Base-by-base conservation (phyloP, 768 basidiomycete species). In the Suillus hirtellus region DNA sequence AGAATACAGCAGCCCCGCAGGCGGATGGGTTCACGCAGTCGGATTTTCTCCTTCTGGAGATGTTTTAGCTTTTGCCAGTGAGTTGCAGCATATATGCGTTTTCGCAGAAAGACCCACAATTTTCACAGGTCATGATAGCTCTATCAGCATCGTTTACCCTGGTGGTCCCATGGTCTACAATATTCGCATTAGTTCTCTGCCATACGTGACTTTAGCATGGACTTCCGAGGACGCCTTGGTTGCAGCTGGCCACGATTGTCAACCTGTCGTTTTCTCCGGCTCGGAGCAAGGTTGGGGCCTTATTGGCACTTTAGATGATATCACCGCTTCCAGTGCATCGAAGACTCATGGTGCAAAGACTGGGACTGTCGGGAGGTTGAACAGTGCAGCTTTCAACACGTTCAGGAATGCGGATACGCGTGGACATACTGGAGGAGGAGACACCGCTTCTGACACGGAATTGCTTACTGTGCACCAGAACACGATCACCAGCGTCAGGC, bases 11-110 rank as follows among this genome's bases (percentile, higher is more conserved):
- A 93, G 90, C 69, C 89, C 93, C 0, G 85, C 89, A 47, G 97
- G 97, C 46, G 97, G 97, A 12, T 99, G 97, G 97, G 95, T 99
- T 1, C 97, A 99, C 69, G 81, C 90, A 21, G 93, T 99, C 55
- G 92, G 89, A 1, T 99, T 99, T 80, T 99, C 96, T 27, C 97
- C 96, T 4, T 93, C 92, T 10, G 97, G 97, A n/a, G 92, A 99
- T 69, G 84, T 85, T 0, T 82, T 99, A 61, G 97, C 96, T 2
- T 99, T 96, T 75, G 90, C 89, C 55, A 90, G 96, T 97, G 68
- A 76, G 94, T 83, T 2, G 24, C 3, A 24, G 50, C 35, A n/a
- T 37, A 17, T 3, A 1, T 21, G 11, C n/a, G 6, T 27, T 31
- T 14, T 8, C 37, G 35, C 6, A 19, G 47, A n/a, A 11, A 17